Percentiles rank a stretch among this genome's conserved stretches.
Evolutionary conservation across 192 early-diverging fungal species (phyloP).

Genomic region (Glomus cerebriforme): DNA sequence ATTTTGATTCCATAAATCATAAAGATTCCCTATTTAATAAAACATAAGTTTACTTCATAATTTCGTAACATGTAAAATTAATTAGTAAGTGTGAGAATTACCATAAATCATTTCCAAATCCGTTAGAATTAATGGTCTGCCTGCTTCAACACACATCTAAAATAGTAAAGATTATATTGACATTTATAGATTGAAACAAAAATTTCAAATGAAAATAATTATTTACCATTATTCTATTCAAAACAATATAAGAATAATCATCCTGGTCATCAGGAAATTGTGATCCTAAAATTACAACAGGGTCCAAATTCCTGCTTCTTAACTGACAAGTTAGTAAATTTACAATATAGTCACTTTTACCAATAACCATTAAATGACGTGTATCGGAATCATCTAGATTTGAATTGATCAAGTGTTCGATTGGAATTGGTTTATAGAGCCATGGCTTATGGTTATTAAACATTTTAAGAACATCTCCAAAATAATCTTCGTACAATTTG

Average conservation of each 20-base stretch:
- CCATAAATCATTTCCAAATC: constrained; percentile 28
- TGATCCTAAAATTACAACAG: constrained; percentile 20
- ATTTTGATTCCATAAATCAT: constrained; percentile 34
- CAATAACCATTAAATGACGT: constrained; percentile 27
- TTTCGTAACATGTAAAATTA: too few species aligned
- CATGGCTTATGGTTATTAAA: neutral
- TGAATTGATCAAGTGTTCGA: neutral
- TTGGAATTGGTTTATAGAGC: neutral
- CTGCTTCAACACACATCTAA: constrained; percentile 31
- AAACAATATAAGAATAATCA: constrained; percentile 31
- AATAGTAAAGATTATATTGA: neutral
- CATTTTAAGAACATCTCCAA: neutral
- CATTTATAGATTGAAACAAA: too few species aligned
- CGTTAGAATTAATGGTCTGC: constrained; percentile 23
- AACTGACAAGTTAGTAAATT: neutral
- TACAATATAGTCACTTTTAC: constrained; percentile 10
- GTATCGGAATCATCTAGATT: constrained; percentile 20
- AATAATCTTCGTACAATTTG: neutral
- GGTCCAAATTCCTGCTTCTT: neutral
- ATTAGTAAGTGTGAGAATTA: neutral
- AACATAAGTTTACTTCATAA: neutral
- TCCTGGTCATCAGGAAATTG: constrained; percentile 25
- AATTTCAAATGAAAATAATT: neutral
- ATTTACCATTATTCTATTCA: constrained; percentile 27
- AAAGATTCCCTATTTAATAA: constrained; percentile 1